Evolutionary conservation across 192 early-diverging fungal species (phyloP).

Genomic region (Backusella westeae): DNA sequence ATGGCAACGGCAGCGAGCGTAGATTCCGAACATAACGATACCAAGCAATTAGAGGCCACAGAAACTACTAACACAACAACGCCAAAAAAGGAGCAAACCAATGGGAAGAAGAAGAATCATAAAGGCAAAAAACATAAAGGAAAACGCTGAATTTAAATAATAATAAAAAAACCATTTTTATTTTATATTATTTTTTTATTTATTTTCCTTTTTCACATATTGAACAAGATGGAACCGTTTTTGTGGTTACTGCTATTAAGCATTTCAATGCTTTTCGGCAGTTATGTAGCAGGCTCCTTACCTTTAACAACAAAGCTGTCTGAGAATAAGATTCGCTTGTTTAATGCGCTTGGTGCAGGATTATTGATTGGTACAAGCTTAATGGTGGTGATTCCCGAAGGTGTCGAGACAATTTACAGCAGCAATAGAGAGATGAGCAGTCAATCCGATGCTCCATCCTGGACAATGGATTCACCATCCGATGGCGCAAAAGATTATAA

Average conservation of each 20-base stretch:
- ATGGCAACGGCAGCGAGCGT: not conserved
- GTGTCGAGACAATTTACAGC: slow-evolving; percentile 82
- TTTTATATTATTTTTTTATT: not conserved
- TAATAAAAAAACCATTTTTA: not conserved
- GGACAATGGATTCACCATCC: not conserved
- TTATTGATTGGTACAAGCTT: slow-evolving; percentile 90
- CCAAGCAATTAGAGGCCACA: not conserved
- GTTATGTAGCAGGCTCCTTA: slow-evolving; percentile 83
- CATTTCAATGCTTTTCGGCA: slow-evolving; percentile 79
- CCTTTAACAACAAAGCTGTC: slow-evolving; percentile 81
- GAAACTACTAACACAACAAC: not conserved
- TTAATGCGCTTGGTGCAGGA: slow-evolving; percentile 86
- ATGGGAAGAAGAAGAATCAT: slow-evolving; percentile 9
- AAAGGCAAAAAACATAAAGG: slow-evolving; percentile 12
- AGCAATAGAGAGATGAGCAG: not conserved
- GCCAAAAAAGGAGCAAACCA: not conserved
- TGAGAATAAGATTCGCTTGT: slow-evolving; percentile 63
- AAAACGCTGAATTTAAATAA: slow-evolving; percentile 11
- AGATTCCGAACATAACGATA: not conserved
- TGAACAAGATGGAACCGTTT: slow-evolving; percentile 47
- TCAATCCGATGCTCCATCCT: not conserved
- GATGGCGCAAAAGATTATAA: not conserved
- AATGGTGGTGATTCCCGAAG: slow-evolving; percentile 94
- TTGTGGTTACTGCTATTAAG: slow-evolving; percentile 63
- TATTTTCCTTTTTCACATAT: not conserved